Conservation (phyloP, 345 rosid species). For the Euphorbia pulcherrima region DNA sequence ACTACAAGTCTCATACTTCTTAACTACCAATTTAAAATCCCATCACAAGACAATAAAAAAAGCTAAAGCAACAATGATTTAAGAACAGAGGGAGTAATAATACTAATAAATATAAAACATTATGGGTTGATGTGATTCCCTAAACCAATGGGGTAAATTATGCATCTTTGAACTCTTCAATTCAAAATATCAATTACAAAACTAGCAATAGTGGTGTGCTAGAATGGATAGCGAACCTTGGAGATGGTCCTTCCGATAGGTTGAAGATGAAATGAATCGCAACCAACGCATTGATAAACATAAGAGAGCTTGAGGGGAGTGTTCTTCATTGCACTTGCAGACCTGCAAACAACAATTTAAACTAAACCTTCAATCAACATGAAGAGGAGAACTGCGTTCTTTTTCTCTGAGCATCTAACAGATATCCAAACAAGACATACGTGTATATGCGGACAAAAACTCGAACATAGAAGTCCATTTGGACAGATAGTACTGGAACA, state of each 20-base stretch:
- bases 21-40: too few relatives aligned
- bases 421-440: slow-evolving; percentile 43
- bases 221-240: slow-evolving; percentile 50
- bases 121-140: neutral
- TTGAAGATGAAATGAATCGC: slow-evolving; percentile 97
- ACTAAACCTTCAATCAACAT: slow-evolving; percentile 17
- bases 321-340: slow-evolving; percentile 95
- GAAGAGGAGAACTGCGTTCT: neutral
- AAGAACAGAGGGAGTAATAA: too few relatives aligned
- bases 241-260: slow-evolving; percentile 78
- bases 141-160: neutral
- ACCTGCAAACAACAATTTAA: slow-evolving; percentile 50
- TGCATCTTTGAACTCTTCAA: neutral
- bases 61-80: too few relatives aligned
- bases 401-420: neutral
- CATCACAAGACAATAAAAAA: too few relatives aligned
- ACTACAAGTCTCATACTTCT: too few relatives aligned
- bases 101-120: too few relatives aligned
- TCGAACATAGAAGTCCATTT: slow-evolving; percentile 91
- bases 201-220: neutral
- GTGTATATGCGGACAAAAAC: slow-evolving; percentile 93
- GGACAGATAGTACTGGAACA: slow-evolving; percentile 91
- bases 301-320: slow-evolving; percentile 98
- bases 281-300: slow-evolving; percentile 93
- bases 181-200: neutral